Percentiles rank a stretch among this genome's conserved stretches.
Conservation (phyloP, 2,329 filamentous ascomycete genomes). For the Pseudogymnoascus sp. region DNA sequence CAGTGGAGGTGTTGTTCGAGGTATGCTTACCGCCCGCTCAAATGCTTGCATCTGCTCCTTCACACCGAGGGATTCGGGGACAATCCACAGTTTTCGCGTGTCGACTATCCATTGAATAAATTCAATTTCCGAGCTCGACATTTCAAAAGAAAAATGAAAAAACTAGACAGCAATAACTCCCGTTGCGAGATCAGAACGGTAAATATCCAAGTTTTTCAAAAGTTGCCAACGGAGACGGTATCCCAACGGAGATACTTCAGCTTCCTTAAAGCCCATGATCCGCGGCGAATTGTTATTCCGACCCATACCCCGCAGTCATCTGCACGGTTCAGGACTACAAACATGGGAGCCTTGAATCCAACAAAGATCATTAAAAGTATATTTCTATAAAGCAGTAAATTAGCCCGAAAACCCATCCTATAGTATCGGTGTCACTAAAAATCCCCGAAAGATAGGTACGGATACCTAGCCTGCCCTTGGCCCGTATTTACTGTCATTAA, state of each 20-base stretch:
- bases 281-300: not conserved
- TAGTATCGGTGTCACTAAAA: not conserved
- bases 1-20: not conserved
- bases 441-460: not conserved
- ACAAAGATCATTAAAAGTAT: not conserved
- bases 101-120: slow-evolving; percentile 56
- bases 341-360: not conserved
- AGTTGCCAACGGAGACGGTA: not conserved
- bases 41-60: slow-evolving; percentile 29
- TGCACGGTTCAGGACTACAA: not conserved
- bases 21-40: not conserved
- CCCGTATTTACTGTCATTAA: not conserved
- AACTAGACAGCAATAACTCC: not conserved
- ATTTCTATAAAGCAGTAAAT: not conserved
- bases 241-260: not conserved
- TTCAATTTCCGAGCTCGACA: slow-evolving; percentile 11
- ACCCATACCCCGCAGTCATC: not conserved
- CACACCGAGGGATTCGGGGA: slow-evolving; percentile 28
- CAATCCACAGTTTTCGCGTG: slow-evolving; percentile 50
- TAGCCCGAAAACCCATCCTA: not conserved
- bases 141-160: not conserved
- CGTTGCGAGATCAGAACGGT: not conserved
- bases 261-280: not conserved
- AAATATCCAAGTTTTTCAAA: not conserved
- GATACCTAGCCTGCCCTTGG: not conserved